Base-by-base conservation (phyloP, 805 yeast genomes). In the Candida bentonensis region DNA sequence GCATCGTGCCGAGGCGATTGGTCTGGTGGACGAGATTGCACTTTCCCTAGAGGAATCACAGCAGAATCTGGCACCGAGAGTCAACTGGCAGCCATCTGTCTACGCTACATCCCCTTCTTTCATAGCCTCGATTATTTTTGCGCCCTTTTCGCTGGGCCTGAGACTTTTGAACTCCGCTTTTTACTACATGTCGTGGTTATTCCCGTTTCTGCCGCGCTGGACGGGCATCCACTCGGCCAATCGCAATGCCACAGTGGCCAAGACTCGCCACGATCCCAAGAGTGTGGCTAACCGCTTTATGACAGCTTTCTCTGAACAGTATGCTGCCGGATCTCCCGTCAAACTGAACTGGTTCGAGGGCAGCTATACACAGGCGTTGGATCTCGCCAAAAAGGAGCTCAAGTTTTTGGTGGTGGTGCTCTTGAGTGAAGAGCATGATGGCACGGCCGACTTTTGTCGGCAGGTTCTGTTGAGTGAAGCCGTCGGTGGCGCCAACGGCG, bases 281-380 rank as follows among this genome's bases (percentile, higher is more conserved):
- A 72, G 72, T 44, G 64, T 69, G 36, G 82, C 76, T 1, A 65
- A 70, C 43, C 63, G 68, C 46, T 76, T 78, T 51, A 65, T 70
- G 23, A 59, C 70, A 21, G 68, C 66, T 21, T 68, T 79, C 42
- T 79, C 76, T 53, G 79, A 74, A 49, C 62, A 47, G 52, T 63
- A 51, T 30, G 63, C 59, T 45, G 50, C 25, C n/a, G 33, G 44
- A 3, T 44, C 39, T 23, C n/a, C n/a, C n/a, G n/a, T n/a, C n/a
- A 43, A 39, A 5, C 22, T 46, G 30, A 42, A 52, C 47, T 42
- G 56, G 51, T 70, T 74, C 46, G 78, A 76, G 52, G 87, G 87
- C 15, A 80, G 94, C 27, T 89, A 87, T 62, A 76, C 88, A 1
- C 79, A 80, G 46, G 88, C 95, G 1, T 63, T 88, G 44, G 78